phyloP scores from a whole-genome alignment of 148 eudicot genomes.

The Cornus florida region DNA sequence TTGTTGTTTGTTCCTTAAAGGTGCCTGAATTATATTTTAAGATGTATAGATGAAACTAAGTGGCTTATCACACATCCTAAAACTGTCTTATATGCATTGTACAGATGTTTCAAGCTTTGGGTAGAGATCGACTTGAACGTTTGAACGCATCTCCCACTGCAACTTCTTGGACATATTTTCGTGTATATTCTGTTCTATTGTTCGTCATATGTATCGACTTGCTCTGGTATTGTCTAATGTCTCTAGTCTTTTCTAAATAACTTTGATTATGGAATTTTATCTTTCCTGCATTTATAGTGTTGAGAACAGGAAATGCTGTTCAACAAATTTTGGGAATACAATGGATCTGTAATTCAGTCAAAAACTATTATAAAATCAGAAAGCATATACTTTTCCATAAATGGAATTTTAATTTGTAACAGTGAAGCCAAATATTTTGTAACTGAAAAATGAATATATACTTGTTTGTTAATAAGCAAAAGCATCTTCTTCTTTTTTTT shows the following conservation, averaged over 20 bases:
- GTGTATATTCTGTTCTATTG: slow-evolving; percentile 89
- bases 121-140: slow-evolving; percentile 96
- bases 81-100: slow-evolving; percentile 10
- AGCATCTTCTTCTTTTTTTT: not conserved
- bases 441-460: no score
- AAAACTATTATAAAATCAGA: no score
- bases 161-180: slow-evolving; percentile 86
- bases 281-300: not conserved
- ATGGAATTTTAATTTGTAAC: not conserved
- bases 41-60: slow-evolving; percentile 1
- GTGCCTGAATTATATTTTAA: slow-evolving; percentile 31
- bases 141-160: slow-evolving; percentile 97
- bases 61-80: slow-evolving; percentile 15
- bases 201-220: slow-evolving; percentile 69
- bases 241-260: slow-evolving; percentile 1
- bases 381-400: no score
- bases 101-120: slow-evolving; percentile 99
- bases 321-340: not conserved
- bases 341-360: no score
- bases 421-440: no score
- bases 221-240: slow-evolving; percentile 60
- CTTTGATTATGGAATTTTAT: not conserved
- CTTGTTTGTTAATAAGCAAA: not conserved
- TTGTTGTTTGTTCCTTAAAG: slow-evolving; percentile 81
- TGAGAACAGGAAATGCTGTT: not conserved